These are phyloP conservation scores for Mediolabrus comicus DNA, from an alignment of 108 stramenopile genomes.

Conservation along the genomic window DNA sequence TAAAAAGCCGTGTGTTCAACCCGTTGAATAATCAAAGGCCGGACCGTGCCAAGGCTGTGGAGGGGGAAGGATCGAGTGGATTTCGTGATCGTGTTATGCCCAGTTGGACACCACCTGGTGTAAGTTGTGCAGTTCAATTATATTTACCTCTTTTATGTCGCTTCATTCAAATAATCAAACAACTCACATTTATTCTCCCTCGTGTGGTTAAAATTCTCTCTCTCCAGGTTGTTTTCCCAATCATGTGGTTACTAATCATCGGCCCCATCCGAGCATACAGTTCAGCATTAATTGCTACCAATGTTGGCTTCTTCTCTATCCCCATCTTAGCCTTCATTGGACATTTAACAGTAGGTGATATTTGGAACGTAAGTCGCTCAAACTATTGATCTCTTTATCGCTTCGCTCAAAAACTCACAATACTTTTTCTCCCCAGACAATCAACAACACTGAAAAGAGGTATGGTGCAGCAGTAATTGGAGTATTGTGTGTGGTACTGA, in stretches of 20 bases:
- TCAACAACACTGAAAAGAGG: constrained; percentile 91
- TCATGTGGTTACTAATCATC: constrained; percentile 91
- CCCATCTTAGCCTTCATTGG: constrained; percentile 72
- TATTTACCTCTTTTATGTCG: no score
- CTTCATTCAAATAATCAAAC: no score
- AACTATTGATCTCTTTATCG: no score
- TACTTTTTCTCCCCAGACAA: no score
- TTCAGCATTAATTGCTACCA: constrained; percentile 59
- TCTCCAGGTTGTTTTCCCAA: no score
- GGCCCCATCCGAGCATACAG: constrained; percentile 82
- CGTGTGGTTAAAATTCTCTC: no score
- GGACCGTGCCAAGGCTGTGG: constrained; percentile 41
- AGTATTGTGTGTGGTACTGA: constrained; percentile 54
- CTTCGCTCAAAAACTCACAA: no score
- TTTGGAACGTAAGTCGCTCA: no score
- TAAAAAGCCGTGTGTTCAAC: constrained; percentile 56
- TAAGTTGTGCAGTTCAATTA: no score
- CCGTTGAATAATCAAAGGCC: constrained; percentile 68
- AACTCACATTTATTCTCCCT: no score
- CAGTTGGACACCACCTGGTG: constrained; percentile 86
- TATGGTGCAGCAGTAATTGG: constrained; percentile 79
- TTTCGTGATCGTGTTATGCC: constrained; percentile 72
- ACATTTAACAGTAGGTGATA: constrained; percentile 89
- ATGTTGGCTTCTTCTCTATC: constrained; percentile 29
- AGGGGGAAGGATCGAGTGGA: constrained; percentile 38